Evolutionary conservation across 768 basidiomycete species (phyloP).

Genomic region (Leccinum barrowsii): DNA sequence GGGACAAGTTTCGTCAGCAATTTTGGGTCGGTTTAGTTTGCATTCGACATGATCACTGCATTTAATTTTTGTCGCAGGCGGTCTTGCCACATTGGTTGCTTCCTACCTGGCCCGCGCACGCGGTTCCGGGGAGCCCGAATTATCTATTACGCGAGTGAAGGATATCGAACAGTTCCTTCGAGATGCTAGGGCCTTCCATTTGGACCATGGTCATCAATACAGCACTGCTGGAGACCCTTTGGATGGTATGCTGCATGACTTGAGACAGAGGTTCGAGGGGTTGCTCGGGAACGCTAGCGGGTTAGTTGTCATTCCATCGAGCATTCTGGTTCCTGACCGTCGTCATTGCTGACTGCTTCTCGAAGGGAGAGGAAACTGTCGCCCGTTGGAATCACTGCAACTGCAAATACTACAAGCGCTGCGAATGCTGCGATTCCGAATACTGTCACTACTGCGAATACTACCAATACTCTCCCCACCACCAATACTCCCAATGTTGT

Average conservation of each 20-base stretch:
- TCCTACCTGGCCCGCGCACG: slow-evolving; percentile 70
- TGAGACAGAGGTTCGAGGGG: slow-evolving; percentile 29
- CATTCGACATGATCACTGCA: neutral
- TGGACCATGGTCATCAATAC: slow-evolving; percentile 51
- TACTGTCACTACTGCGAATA: neutral
- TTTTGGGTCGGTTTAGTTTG: slow-evolving; percentile 33
- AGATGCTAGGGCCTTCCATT: slow-evolving; percentile 51
- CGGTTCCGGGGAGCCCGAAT: slow-evolving; percentile 67
- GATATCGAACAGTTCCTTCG: slow-evolving; percentile 68
- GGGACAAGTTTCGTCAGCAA: slow-evolving; percentile 35
- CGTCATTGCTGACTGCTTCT: neutral
- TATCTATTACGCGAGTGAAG: slow-evolving; percentile 51
- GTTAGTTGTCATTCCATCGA: slow-evolving; percentile 10
- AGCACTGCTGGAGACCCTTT: slow-evolving; percentile 9
- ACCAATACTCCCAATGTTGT: neutral
- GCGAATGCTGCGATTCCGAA: neutral
- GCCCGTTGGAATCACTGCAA: slow-evolving; percentile 10
- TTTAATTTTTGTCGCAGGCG: slow-evolving; percentile 38
- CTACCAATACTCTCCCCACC: neutral
- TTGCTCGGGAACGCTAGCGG: slow-evolving; percentile 24
- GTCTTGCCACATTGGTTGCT: slow-evolving; percentile 63
- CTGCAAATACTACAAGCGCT: neutral
- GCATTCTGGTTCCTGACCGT: neutral
- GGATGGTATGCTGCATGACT: neutral
- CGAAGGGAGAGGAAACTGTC: slow-evolving; percentile 21